phyloP scores from a whole-genome alignment of 305 asterid species.

The Nicotiana rustica region DNA sequence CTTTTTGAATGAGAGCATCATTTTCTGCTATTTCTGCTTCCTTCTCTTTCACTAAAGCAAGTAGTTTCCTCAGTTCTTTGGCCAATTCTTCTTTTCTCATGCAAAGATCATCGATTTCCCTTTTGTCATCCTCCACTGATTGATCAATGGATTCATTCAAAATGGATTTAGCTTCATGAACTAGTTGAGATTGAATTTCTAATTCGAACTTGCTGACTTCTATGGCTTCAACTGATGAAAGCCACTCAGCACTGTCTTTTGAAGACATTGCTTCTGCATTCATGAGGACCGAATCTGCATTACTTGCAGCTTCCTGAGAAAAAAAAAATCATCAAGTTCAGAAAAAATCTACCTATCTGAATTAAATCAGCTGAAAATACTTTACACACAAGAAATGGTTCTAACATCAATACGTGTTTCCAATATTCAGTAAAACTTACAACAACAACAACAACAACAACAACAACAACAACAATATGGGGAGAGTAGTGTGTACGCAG shows the following conservation, averaged over 20 bases:
- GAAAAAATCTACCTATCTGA: constrained; percentile 27
- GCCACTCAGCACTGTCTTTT: constrained; percentile 49
- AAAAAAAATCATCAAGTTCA: constrained; percentile 7
- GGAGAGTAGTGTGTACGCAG: too few relatives aligned
- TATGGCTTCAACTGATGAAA: constrained; percentile 47
- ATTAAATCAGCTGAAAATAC: constrained; percentile 23
- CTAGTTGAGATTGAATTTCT: constrained; percentile 51
- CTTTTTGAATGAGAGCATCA: constrained; percentile 48
- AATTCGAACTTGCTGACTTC: constrained; percentile 50
- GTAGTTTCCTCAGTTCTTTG: constrained; percentile 50
- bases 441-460: background rate
- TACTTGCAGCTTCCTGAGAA: constrained; percentile 50
- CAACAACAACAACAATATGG: too few relatives aligned
- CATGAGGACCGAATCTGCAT: constrained; percentile 49
- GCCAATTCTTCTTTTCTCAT: constrained; percentile 47
- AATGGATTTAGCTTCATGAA: constrained; percentile 43
- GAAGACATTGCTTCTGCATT: constrained; percentile 48
- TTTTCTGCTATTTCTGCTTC: constrained; percentile 58
- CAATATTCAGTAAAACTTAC: constrained; percentile 3
- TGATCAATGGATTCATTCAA: constrained; percentile 46
- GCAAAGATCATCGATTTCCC: constrained; percentile 50
- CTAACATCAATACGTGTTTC: background rate
- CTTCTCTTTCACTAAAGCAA: constrained; percentile 54
- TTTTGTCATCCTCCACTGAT: constrained; percentile 48
- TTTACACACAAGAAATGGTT: constrained; percentile 24